These are phyloP conservation scores for Zygnema cylindricum DNA, from an alignment of 139 green algal genomes.

Conservation along the genomic window DNA sequence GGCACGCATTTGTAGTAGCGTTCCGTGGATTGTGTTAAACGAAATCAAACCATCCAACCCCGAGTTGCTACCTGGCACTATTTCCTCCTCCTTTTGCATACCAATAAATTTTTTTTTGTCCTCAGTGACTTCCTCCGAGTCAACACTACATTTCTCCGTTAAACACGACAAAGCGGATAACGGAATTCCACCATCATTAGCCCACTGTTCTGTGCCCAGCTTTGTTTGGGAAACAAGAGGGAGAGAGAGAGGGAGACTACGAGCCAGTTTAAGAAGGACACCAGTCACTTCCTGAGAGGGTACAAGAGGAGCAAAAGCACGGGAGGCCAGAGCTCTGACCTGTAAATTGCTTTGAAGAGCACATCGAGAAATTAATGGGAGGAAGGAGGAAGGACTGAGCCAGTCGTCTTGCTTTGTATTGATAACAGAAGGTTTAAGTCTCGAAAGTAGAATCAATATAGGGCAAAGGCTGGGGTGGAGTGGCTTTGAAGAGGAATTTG, in stretches of 20 bases:
- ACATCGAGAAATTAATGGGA: constrained; percentile 70
- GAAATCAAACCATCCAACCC: background rate
- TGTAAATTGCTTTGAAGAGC: constrained; percentile 52
- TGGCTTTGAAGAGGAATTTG: background rate
- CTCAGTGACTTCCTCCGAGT: background rate
- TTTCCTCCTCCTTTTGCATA: background rate
- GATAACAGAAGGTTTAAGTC: constrained; percentile 67
- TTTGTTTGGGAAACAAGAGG: background rate
- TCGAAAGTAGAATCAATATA: constrained; percentile 82
- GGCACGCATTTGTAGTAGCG: constrained; percentile 41
- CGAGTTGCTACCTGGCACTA: background rate
- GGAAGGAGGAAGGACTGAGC: constrained; percentile 73
- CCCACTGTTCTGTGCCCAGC: background rate
- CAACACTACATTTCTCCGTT: background rate
- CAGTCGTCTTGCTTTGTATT: background rate
- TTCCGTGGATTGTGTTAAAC: constrained; percentile 46
- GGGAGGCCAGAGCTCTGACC: constrained; percentile 75
- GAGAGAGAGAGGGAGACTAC: background rate
- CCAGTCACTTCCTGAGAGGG: constrained; percentile 54
- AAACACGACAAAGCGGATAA: background rate
- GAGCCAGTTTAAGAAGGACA: constrained; percentile 28
- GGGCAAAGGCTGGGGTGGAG: constrained; percentile 82
- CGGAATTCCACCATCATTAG: background rate
- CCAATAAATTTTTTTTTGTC: background rate
- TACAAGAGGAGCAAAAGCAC: constrained; percentile 75